Conservation (phyloP, 345 rosid species). For the Sisymbrium irio region DNA sequence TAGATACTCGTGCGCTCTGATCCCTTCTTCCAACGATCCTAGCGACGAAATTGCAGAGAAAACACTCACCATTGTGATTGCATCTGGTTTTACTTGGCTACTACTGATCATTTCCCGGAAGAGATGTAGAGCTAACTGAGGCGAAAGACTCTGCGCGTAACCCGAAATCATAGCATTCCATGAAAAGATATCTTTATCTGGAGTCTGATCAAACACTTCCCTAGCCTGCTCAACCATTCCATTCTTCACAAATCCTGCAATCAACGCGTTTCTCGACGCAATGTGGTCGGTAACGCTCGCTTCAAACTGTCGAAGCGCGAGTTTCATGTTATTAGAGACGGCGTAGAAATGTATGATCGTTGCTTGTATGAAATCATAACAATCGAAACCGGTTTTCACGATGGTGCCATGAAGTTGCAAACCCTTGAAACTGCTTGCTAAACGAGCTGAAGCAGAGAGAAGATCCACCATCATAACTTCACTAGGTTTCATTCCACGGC, state of each 20-base stretch:
- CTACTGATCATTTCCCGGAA: slow-evolving; percentile 54
- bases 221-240: slow-evolving; percentile 59
- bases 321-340: slow-evolving; percentile 46
- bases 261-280: slow-evolving; percentile 65
- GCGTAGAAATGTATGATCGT: slow-evolving; percentile 68
- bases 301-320: slow-evolving; percentile 62
- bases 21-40: slow-evolving; percentile 63
- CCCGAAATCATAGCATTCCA: slow-evolving; percentile 85
- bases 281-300: slow-evolving; percentile 47
- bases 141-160: slow-evolving; percentile 55
- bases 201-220: slow-evolving; percentile 55
- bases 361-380: slow-evolving; percentile 63
- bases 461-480: slow-evolving; percentile 74
- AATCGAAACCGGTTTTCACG: slow-evolving; percentile 62
- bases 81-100: slow-evolving; percentile 54
- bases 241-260: slow-evolving; percentile 61
- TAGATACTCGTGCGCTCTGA: slow-evolving; percentile 55
- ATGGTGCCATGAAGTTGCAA: slow-evolving; percentile 55
- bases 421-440: slow-evolving; percentile 41
- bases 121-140: slow-evolving; percentile 50
- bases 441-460: slow-evolving; percentile 66
- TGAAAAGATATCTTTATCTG: slow-evolving; percentile 68
- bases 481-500: slow-evolving; percentile 46
- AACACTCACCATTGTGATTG: slow-evolving; percentile 80
- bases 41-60: slow-evolving; percentile 62